These are phyloP conservation scores for Solanum virginianum DNA, from an alignment of 257 asterid genomes.

Conservation along the genomic window DNA sequence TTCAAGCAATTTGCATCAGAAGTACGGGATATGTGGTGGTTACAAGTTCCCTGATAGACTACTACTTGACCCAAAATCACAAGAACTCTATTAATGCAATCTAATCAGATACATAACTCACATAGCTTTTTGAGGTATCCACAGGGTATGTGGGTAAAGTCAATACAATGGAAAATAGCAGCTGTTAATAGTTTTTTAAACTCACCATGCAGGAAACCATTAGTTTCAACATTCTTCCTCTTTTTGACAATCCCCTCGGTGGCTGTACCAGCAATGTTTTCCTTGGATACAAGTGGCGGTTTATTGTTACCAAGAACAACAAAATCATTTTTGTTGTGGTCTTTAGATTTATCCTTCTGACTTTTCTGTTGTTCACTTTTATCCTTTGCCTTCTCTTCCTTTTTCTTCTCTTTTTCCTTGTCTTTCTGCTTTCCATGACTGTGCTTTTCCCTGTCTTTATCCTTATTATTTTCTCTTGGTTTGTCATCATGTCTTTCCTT, in stretches of 20 bases:
- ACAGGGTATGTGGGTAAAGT: background rate
- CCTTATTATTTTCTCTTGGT: slow-evolving; percentile 26
- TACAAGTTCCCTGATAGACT: background rate
- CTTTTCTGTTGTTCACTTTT: slow-evolving; percentile 26
- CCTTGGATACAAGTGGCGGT: slow-evolving; percentile 13
- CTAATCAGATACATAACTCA: slow-evolving; percentile 1
- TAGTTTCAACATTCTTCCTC: slow-evolving; percentile 32
- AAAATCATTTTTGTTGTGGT: slow-evolving; percentile 12
- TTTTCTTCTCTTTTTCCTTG: slow-evolving; percentile 11
- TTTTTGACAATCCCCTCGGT: slow-evolving; percentile 39
- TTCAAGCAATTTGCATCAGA: slow-evolving; percentile 1
- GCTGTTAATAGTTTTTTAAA: background rate
- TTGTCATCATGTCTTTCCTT: slow-evolving; percentile 23
- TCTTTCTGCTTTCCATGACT: slow-evolving; percentile 32
- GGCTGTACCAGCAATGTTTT: slow-evolving; percentile 10
- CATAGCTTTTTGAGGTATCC: background rate
- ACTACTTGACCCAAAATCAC: background rate
- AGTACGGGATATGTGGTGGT: background rate
- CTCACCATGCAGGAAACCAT: slow-evolving; percentile 79
- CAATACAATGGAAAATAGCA: background rate
- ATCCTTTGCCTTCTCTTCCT: slow-evolving; percentile 17
- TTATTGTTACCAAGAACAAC: slow-evolving; percentile 13
- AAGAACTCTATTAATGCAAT: background rate
- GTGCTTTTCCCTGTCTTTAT: slow-evolving; percentile 25
- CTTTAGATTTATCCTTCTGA: slow-evolving; percentile 15